These are phyloP conservation scores for Pseudogymnoascus sp. DNA, from an alignment of 2,329 filamentous ascomycete genomes.

Conservation along the genomic window DNA sequence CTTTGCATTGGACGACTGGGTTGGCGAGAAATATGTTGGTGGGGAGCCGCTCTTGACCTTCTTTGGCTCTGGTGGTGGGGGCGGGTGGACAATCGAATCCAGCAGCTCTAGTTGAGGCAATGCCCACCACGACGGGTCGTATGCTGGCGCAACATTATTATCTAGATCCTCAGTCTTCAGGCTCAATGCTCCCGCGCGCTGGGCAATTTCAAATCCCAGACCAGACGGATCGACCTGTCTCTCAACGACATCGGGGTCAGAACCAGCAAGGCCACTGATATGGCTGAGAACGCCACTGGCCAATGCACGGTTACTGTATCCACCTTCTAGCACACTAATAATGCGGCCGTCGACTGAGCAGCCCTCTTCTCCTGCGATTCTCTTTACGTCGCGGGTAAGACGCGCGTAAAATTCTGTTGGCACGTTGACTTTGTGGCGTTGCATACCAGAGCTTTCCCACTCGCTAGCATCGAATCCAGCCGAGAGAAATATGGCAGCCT, in stretches of 20 bases:
- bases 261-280: conserved; percentile 68
- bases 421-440: conserved; percentile 90
- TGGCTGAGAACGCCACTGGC: conserved; percentile 86
- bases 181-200: conserved; percentile 39
- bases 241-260: conserved; percentile 34
- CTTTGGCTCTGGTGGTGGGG: conserved; percentile 41
- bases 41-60: conserved; percentile 48
- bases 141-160: conserved; percentile 32
- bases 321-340: conserved; percentile 90
- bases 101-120: conserved; percentile 57
- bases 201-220: conserved; percentile 51
- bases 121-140: conserved; percentile 69
- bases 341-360: conserved; percentile 73
- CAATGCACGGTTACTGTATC: conserved; percentile 88
- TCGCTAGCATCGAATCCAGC: conserved; percentile 97
- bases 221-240: conserved; percentile 35
- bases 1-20: conserved; percentile 78
- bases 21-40: conserved; percentile 78
- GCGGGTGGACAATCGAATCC: conserved; percentile 49
- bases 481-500: conserved; percentile 86
- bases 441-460: conserved; percentile 88
- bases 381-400: conserved; percentile 77
- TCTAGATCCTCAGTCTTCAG: conserved; percentile 1
- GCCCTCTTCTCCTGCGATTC: conserved; percentile 70
- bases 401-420: conserved; percentile 94